A percentile compares a stretch with the other conserved stretches of the same genome.
phyloP scores from a whole-genome alignment of 176 grass and related monocot species.

The Triticum dicoccoides region DNA sequence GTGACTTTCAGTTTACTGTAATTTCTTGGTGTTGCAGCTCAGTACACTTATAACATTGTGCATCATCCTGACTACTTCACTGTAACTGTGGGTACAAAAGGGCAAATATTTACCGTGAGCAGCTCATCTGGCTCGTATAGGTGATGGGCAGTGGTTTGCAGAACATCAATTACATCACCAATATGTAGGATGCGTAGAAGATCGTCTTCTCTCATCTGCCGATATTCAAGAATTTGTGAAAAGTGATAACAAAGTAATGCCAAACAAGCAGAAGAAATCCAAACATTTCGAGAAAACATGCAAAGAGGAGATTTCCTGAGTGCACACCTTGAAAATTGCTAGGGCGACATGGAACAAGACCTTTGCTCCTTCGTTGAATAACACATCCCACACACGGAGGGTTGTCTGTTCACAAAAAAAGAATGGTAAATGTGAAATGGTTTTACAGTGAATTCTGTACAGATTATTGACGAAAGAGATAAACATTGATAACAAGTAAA shows the following conservation, averaged over 20 bases:
- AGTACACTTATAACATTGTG: not conserved
- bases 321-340: too few species aligned
- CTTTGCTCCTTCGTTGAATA: constrained; percentile 50
- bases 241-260: not conserved
- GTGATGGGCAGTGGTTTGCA: constrained; percentile 74
- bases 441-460: not conserved
- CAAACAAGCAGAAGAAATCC: not conserved
- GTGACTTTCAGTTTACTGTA: not conserved
- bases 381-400: constrained; percentile 89
- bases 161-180: constrained; percentile 92
- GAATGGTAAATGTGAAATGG: not conserved
- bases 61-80: not conserved
- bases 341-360: too few species aligned
- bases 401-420: constrained; percentile 63
- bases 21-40: not conserved
- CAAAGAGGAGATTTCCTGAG: not conserved
- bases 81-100: not conserved
- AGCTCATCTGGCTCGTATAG: constrained; percentile 88
- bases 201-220: constrained; percentile 90
- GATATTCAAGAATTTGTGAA: not conserved
- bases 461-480: not conserved
- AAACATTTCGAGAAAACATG: not conserved
- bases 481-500: not conserved
- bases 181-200: constrained; percentile 73
- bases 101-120: constrained; percentile 58